Base-by-base conservation (phyloP, 2,329 filamentous ascomycete species). In the Didymella glomerata region DNA sequence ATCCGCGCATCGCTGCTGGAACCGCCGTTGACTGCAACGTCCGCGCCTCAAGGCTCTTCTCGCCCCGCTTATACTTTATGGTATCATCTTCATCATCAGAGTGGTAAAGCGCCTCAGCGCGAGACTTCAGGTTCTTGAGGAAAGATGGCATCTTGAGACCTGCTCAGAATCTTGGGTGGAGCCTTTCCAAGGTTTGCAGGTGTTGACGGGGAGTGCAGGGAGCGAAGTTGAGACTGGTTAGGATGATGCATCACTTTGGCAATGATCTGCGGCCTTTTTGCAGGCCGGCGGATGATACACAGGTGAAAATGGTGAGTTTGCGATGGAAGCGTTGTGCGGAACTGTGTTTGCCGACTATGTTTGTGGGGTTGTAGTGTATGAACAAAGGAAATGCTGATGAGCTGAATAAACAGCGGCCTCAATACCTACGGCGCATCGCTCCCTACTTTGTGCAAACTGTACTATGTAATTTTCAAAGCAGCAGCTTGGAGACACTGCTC, bases 1-100 rank as follows among this genome's bases (percentile, higher is more conserved):
- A 27, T 3, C 51, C 51, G 4, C 51, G 44, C 8, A 45, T 48
- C 24, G 51, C 51, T 18, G 51, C 51, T 34, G 44, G 47, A 5
- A n/a, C 34, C 5, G 36, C 25, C 9, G 20, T 14, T 2, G 14
- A 25, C 8, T 18, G 20, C 14, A 41, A 5, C 2, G 25, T 24
- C 8, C 32, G 22, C 7, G 46, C 27, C 41, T 25, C 24, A 14
- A 10, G 22, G 22, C 13, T 13, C 41, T 9, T 16, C 24, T n/a
- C 24, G 14, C 7, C 9, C 3, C 18, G 25, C n/a, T 8, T 20
- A 14, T 11, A 32, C 2, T 28, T 46, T 16, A 7, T 30, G 16
- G 11, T 30, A 5, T 18, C 27, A 5, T 32, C 11, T 28, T 24
- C 14, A 2, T 16, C n/a, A n/a, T n/a, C 45, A 16, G 18, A 46